Evolutionary conservation across 805 yeast species (phyloP).

Genomic region (Metschnikowia bowlesiae): DNA sequence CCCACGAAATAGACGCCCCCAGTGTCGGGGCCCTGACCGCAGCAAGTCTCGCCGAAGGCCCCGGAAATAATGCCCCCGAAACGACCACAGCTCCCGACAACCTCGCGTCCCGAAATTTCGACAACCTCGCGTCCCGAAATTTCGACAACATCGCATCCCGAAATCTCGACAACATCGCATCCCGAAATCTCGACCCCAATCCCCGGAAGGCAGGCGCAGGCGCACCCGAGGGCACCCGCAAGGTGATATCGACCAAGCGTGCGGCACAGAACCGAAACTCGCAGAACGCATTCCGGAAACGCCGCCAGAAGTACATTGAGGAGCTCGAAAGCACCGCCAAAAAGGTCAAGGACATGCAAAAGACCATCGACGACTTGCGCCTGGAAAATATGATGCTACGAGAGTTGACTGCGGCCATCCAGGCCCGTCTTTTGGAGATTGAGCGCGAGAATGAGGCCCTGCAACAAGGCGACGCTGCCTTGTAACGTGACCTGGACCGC

Average conservation of each 20-base stretch:
- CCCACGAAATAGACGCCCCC: background rate
- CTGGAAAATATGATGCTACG: constrained; percentile 68
- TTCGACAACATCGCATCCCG: no score
- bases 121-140: background rate
- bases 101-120: background rate
- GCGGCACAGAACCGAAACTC: constrained; percentile 92
- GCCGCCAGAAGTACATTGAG: constrained; percentile 76
- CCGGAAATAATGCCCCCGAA: background rate
- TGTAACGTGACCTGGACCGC: background rate
- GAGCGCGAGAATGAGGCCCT: background rate
- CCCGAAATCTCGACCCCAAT: background rate
- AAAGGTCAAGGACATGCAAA: constrained; percentile 58
- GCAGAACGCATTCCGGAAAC: constrained; percentile 83
- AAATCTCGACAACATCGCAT: background rate
- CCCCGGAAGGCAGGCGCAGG: background rate
- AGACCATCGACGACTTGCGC: constrained; percentile 61
- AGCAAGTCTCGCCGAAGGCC: background rate
- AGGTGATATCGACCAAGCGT: constrained; percentile 58
- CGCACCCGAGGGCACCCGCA: background rate
- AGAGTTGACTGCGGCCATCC: constrained; percentile 67
- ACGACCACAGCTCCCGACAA: background rate
- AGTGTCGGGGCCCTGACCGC: background rate
- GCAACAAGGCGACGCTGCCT: background rate
- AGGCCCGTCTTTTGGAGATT: constrained; percentile 57
- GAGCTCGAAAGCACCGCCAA: constrained; percentile 70